These are phyloP conservation scores for Aquilaria agallochum DNA, from an alignment of 441 rosid species.

Conservation along the genomic window DNA sequence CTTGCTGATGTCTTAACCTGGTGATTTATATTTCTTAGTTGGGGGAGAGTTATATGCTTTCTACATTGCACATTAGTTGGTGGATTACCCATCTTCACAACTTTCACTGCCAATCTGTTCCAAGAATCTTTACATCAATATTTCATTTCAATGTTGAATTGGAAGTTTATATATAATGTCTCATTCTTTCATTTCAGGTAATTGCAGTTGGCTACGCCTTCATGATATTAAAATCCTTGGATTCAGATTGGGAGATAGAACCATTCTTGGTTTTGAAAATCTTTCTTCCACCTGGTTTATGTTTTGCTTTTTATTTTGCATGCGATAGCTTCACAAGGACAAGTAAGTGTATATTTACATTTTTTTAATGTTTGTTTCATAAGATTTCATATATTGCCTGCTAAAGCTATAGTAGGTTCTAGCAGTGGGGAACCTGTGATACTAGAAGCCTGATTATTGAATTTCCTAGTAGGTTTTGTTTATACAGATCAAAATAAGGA, in stretches of 20 bases:
- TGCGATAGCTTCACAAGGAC: slow-evolving; percentile 55
- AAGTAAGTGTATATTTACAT: slow-evolving; percentile 45
- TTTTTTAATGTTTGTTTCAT: not conserved
- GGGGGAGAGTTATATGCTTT: too few species aligned
- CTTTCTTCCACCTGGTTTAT: slow-evolving; percentile 76
- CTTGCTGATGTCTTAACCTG: too few species aligned
- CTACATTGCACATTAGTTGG: too few species aligned
- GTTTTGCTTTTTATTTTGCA: slow-evolving; percentile 56
- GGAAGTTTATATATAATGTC: too few species aligned
- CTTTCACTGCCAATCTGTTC: not conserved
- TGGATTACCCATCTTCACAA: not conserved
- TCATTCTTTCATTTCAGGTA: slow-evolving; percentile 32
- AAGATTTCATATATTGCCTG: too few species aligned
- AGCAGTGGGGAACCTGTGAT: too few species aligned
- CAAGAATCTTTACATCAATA: not conserved
- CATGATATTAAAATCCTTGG: slow-evolving; percentile 55
- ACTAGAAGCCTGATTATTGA: too few species aligned
- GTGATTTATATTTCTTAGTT: too few species aligned
- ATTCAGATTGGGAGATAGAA: slow-evolving; percentile 80
- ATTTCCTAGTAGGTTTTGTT: too few species aligned
- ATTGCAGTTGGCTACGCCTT: slow-evolving; percentile 83
- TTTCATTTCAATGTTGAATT: too few species aligned
- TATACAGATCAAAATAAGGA: too few species aligned
- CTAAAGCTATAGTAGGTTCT: too few species aligned
- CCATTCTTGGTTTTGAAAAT: slow-evolving; percentile 70